Evolutionary conservation across 768 basidiomycete species (phyloP), one percentile per base, ranked within the genome.

Genomic region (Tremella fuciformis): DNA sequence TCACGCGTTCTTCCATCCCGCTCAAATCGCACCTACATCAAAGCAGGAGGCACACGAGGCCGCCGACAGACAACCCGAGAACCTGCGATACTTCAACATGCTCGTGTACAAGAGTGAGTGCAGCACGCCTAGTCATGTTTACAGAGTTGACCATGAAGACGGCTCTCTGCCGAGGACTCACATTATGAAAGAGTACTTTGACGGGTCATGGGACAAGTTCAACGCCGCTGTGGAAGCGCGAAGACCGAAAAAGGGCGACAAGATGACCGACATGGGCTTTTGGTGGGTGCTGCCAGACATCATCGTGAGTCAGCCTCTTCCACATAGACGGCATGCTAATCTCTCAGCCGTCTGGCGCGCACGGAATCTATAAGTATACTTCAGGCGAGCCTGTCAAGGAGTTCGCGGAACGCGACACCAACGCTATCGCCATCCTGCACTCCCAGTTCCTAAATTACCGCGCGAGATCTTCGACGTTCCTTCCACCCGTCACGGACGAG

Each of bases 201-300:
- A 80, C 46, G 74, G 80, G 6, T 78, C 84, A 59, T 93, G 90
- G 89, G 76, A 77, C 29, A 77, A 74, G 34, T 93, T 87, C 80
- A 89, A 89, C 75, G 73, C 82, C 54, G 79, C 85, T 19, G 82
- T 89, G 9, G 64, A 67, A 29, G 49, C 47, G 11, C 53, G 39
- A 9, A 26, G 64, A 13, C 63, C 67, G 7, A 62, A 62, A 13
- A 40, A 47, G 42, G 51, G 49, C 6, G 69, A 69, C 16, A 26
- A 63, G 18, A 65, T 65, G 0, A 42, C 38, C 1, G 76, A 80
- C 60, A 76, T 85, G 62, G 88, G 87, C 2, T 83, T 90, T 70
- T 91, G 89, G 79, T 92, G 89, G 78, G 85, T 86, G 1, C 81
- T 89, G 24, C 86, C 84, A 13, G 91, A 93, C 77, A 93, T 93